phyloP scores from a whole-genome alignment of 2,329 filamentous ascomycete species.

The Ophiostoma sp. region DNA sequence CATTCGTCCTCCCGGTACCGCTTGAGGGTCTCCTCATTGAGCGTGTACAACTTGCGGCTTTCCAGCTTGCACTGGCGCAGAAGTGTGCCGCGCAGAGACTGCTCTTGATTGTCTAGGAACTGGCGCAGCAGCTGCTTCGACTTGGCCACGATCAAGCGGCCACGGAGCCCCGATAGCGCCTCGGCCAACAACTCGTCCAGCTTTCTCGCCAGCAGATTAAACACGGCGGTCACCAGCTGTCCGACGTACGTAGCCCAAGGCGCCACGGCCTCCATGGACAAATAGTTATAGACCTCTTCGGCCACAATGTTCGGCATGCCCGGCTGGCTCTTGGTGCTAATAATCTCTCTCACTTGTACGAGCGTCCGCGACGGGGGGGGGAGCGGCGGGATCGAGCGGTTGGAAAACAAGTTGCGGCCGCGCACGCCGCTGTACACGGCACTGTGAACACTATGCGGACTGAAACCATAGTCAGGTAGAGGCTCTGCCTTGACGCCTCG shows the following conservation, averaged over 20 bases:
- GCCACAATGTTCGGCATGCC: slow-evolving; percentile 56
- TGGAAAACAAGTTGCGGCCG: slow-evolving; percentile 2
- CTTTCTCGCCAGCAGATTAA: slow-evolving; percentile 43
- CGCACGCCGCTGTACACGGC: neutral
- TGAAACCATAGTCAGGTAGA: neutral
- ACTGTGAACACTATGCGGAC: neutral
- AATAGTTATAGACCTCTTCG: slow-evolving; percentile 53
- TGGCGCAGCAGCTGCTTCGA: slow-evolving; percentile 39
- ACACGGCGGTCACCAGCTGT: slow-evolving; percentile 44
- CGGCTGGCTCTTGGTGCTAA: slow-evolving; percentile 48
- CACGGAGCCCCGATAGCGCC: slow-evolving; percentile 44
- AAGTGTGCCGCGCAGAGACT: slow-evolving; percentile 37
- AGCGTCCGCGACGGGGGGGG: slow-evolving; percentile 35
- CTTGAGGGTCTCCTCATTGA: slow-evolving; percentile 46
- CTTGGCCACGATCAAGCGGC: slow-evolving; percentile 47
- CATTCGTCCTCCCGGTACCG: slow-evolving; percentile 43
- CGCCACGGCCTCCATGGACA: slow-evolving; percentile 52
- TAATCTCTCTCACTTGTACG: slow-evolving; percentile 48
- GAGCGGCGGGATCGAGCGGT: neutral
- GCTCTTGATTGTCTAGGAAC: slow-evolving; percentile 41
- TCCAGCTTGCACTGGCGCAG: slow-evolving; percentile 49
- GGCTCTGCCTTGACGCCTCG: slow-evolving; percentile 29
- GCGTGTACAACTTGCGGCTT: slow-evolving; percentile 51
- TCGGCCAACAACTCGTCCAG: slow-evolving; percentile 44
- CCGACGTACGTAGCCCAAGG: slow-evolving; percentile 54